Base-by-base conservation (phyloP, 2,329 filamentous ascomycete genomes). In the Verticillium nonalfalfae region DNA sequence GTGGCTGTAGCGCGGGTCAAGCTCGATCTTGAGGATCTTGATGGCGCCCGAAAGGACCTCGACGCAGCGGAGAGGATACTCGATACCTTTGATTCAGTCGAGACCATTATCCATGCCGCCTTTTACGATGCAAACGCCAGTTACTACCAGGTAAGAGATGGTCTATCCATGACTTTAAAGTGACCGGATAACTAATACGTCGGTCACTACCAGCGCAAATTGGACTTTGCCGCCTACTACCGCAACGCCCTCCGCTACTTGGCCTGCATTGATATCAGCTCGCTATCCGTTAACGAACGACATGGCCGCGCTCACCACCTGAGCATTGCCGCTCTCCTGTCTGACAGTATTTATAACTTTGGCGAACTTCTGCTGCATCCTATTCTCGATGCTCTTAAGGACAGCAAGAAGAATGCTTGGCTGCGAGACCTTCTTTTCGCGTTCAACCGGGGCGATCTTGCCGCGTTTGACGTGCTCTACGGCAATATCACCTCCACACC, bases 311-410 rank as follows among this genome's bases (percentile, higher is more conserved):
- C 95, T 55, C 96, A 97, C 78, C 93, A 97, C 74, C 88, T 99
- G 65, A 90, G 90, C 71, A 89, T 98, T 60, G 93, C 95, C 34
- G 95, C 95, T 10, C 84, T 99, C 9, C 90, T 97, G 45, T 97
- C 93, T 58, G 91, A 94, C 71, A 91, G 87, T 70, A 99, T 98
- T 79, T 98, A 99, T 86, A 99, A 99, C 81, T 99, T 99, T 70
- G 95, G 95, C 75, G 95, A 99, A 81, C 88, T 99, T n/a, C 86
- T 99, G 36, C 85, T 99, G 68, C 95, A 99, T 75, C 95, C 95
- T 3, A 96, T 99, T 72, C 88, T 99, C 65, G 91, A 97, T 72
- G 89, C 90, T 21, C 85, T 99, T 59, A 72, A 74, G 31, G 82
- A 82, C 70, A 86, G 88, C 69, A 88, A 89, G 31, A 84, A 88